phyloP scores from a whole-genome alignment of 2,329 filamentous ascomycete species.

The Aspergillus tamarii region DNA sequence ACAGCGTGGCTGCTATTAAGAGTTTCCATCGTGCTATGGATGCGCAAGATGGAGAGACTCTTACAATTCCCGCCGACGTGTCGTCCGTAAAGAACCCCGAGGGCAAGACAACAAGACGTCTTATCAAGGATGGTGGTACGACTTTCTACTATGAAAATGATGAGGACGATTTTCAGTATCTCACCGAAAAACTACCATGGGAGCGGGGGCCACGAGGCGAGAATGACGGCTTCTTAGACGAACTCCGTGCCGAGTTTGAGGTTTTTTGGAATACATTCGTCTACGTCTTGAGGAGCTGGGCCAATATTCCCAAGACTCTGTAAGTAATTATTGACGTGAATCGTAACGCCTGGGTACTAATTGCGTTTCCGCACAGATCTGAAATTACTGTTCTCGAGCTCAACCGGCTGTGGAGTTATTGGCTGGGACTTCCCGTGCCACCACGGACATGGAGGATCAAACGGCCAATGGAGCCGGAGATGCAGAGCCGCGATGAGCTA shows the following conservation, averaged over 20 bases:
- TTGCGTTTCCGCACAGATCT: conserved; percentile 39
- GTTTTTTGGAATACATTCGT: conserved; percentile 65
- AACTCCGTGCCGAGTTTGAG: conserved; percentile 65
- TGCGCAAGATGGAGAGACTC: conserved; percentile 36
- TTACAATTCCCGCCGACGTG: conserved; percentile 33
- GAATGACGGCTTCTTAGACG: conserved; percentile 56
- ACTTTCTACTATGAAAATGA: conserved; percentile 44
- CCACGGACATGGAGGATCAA: conserved; percentile 60
- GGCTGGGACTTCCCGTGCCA: conserved; percentile 63
- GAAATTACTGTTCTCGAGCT: conserved; percentile 59
- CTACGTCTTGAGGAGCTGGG: conserved; percentile 72
- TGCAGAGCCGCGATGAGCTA: conserved; percentile 44
- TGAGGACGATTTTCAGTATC: conserved; percentile 42
- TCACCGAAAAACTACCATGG: conserved; percentile 37
- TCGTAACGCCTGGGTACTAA: not conserved
- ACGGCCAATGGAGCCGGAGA: conserved; percentile 38
- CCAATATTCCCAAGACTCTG: conserved; percentile 67
- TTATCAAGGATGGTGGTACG: conserved; percentile 38
- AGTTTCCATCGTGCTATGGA: conserved; percentile 64
- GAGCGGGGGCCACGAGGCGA: conserved; percentile 31
- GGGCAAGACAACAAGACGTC: conserved; percentile 18
- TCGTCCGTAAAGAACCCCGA: conserved; percentile 28
- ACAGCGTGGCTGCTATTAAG: conserved; percentile 74
- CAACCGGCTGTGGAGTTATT: conserved; percentile 62
- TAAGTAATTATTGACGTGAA: conserved; percentile 55